Conservation (phyloP, 768 basidiomycete species). For the Lentinula lateritia region DNA sequence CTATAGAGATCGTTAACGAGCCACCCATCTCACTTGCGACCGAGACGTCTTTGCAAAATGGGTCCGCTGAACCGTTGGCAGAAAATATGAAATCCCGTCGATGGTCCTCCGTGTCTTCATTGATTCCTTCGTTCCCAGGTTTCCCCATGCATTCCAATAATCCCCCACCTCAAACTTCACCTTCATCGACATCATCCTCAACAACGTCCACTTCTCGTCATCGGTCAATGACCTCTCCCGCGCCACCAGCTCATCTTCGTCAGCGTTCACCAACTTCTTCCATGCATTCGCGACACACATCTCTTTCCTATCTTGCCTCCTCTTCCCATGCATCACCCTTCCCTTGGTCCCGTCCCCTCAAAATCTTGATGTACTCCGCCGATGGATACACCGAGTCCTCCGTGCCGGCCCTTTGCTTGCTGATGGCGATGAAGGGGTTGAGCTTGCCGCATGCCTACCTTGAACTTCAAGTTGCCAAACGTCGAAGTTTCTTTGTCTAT, state of each 20-base stretch:
- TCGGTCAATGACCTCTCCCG: constrained; percentile 15
- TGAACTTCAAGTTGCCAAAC: constrained; percentile 77
- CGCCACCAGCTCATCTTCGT: background rate
- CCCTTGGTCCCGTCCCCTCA: constrained; percentile 43
- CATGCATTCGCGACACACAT: constrained; percentile 25
- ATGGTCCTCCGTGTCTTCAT: constrained; percentile 38
- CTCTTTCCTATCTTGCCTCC: constrained; percentile 13
- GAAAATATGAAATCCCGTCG: constrained; percentile 19
- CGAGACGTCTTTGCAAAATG: background rate
- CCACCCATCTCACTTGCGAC: background rate
- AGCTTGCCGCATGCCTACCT: constrained; percentile 87
- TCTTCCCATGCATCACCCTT: constrained; percentile 30
- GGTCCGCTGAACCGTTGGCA: background rate
- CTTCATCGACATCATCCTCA: background rate
- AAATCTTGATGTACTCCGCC: constrained; percentile 74
- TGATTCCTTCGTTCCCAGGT: constrained; percentile 33
- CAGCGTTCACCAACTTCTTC: constrained; percentile 10
- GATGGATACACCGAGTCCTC: constrained; percentile 94
- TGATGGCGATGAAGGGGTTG: constrained; percentile 72
- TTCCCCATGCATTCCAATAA: constrained; percentile 21
- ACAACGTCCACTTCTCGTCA: background rate
- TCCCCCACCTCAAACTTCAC: constrained; percentile 6
- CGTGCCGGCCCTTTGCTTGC: constrained; percentile 76
- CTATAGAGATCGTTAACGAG: background rate
- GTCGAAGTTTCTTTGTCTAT: constrained; percentile 90